These are phyloP conservation scores for Diplodia corticola DNA, from an alignment of 2,329 filamentous ascomycete species.

Conservation along the genomic window DNA sequence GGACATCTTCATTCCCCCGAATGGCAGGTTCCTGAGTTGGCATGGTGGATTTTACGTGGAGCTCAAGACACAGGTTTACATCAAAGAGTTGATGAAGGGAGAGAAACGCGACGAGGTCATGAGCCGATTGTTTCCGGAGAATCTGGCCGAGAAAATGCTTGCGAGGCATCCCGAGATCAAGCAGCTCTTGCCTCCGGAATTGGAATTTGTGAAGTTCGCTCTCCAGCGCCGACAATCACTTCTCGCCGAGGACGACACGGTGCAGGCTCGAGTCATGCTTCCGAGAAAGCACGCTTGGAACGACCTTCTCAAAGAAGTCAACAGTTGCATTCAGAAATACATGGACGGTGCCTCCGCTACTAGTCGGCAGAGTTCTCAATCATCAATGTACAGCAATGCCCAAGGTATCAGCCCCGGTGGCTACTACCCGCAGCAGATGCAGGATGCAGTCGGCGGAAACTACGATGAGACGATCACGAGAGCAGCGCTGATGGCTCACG, in stretches of 20 bases:
- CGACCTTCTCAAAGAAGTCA: conserved; percentile 59
- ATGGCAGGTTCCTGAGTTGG: conserved; percentile 58
- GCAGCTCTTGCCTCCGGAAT: conserved; percentile 57
- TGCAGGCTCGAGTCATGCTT: conserved; percentile 50
- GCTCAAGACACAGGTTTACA: conserved; percentile 67
- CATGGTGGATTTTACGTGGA: conserved; percentile 63
- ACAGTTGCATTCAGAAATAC: conserved; percentile 59
- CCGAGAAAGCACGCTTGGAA: conserved; percentile 64
- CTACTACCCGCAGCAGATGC: conserved; percentile 11
- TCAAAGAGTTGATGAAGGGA: conserved; percentile 50
- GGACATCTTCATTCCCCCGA: conserved; percentile 63
- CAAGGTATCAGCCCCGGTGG: conserved; percentile 9
- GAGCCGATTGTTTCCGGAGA: conserved; percentile 60
- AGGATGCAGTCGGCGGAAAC: conserved; percentile 11
- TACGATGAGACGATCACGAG: conserved; percentile 26
- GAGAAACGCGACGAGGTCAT: conserved; percentile 55
- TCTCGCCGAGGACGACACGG: conserved; percentile 39
- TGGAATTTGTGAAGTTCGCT: conserved; percentile 49
- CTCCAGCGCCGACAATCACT: conserved; percentile 55
- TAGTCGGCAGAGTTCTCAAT: conserved; percentile 24
- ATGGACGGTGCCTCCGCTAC: conserved; percentile 52
- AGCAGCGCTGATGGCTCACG: conserved; percentile 27
- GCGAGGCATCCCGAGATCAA: conserved; percentile 56
- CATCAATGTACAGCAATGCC: conserved; percentile 19
- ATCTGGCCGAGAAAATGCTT: conserved; percentile 56